A percentile compares a stretch with the other conserved stretches of the same genome.
phyloP scores from a whole-genome alignment of 768 basidiomycete genomes.

The Lactifluus volemus region DNA sequence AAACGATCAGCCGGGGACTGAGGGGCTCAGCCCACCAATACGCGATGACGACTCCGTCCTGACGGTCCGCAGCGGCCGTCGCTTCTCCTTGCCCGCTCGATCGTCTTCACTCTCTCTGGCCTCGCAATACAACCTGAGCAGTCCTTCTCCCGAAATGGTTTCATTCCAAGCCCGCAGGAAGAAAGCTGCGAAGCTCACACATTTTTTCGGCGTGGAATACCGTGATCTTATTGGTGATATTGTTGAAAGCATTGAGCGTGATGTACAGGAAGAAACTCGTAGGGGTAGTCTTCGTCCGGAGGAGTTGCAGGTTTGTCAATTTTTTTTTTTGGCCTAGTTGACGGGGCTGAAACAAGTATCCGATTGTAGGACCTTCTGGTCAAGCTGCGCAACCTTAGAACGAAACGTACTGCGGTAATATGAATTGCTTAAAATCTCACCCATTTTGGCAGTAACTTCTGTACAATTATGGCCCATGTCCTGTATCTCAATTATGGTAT shows the following conservation, averaged over 20 bases:
- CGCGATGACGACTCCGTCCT: conserved; percentile 10
- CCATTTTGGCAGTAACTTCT: conserved; percentile 18
- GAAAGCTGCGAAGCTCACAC: conserved; percentile 73
- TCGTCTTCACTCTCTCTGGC: conserved; percentile 52
- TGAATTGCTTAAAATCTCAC: conserved; percentile 11
- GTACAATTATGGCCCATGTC: conserved; percentile 9
- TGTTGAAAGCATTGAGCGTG: conserved; percentile 73
- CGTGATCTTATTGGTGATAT: conserved; percentile 68
- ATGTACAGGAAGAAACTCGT: conserved; percentile 56
- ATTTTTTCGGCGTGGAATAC: conserved; percentile 86
- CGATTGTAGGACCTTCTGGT: conserved; percentile 31
- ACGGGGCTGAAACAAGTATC: neutral
- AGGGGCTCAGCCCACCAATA: conserved; percentile 14
- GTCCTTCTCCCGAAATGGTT: conserved; percentile 35
- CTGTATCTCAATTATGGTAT: conserved; percentile 2
- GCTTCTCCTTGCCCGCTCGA: conserved; percentile 51
- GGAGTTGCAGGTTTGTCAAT: conserved; percentile 57
- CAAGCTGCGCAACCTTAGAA: conserved; percentile 45
- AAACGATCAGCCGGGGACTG: conserved; percentile 6
- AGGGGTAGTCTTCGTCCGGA: conserved; percentile 55
- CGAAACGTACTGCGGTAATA: conserved; percentile 35
- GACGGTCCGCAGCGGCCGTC: conserved; percentile 20
- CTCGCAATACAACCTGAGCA: conserved; percentile 38
- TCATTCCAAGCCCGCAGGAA: conserved; percentile 65
- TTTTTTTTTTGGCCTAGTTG: neutral